These are phyloP conservation scores for Aspergillus leporis DNA, from an alignment of 495 filamentous ascomycete species.

Conservation along the genomic window DNA sequence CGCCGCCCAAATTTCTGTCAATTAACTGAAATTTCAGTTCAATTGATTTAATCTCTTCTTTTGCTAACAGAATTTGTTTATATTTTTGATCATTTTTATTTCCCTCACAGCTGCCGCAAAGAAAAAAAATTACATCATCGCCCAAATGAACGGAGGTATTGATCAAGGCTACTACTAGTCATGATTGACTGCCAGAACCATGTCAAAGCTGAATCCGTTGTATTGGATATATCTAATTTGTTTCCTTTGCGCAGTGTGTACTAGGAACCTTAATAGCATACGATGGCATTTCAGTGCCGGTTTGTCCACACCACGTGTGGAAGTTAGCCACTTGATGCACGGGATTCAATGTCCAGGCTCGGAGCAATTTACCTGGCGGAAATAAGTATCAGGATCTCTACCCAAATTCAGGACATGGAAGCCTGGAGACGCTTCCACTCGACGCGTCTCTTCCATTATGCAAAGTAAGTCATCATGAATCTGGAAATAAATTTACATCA, in stretches of 20 bases:
- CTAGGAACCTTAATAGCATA: not conserved
- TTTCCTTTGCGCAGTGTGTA: not conserved
- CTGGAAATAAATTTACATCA: not conserved
- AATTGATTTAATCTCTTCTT: no score
- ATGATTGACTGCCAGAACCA: not conserved
- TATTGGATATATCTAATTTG: not conserved
- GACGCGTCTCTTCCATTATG: not conserved
- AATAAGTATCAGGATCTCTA: not conserved
- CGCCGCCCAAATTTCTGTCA: no score
- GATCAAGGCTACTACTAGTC: no score
- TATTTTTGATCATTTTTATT: no score
- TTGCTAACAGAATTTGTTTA: no score
- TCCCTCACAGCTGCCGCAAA: no score
- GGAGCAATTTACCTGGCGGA: slow-evolving; percentile 5
- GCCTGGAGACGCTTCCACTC: not conserved
- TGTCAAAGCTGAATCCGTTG: not conserved
- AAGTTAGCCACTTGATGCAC: slow-evolving; percentile 29
- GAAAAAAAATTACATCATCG: no score
- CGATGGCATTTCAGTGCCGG: slow-evolving; percentile 14
- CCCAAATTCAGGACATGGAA: not conserved
- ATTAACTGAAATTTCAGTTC: no score
- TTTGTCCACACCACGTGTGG: slow-evolving; percentile 37
- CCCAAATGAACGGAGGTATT: no score
- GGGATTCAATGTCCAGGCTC: slow-evolving; percentile 14
- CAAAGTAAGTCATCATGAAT: not conserved